Evolutionary conservation across 148 eudicot species (phyloP).

Genomic region (Rhododendron ovatum): DNA sequence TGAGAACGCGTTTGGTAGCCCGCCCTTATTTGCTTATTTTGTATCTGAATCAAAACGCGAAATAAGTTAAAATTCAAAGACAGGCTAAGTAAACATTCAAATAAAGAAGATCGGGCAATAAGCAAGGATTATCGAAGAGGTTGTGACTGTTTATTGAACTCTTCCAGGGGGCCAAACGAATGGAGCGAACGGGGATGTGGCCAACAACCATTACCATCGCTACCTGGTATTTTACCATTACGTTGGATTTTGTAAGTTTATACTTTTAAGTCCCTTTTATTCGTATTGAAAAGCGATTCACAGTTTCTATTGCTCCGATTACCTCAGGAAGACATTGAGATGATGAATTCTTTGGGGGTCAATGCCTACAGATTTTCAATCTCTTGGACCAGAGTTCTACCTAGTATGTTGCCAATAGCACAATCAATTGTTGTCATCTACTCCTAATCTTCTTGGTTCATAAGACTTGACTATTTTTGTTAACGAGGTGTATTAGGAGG

Average conservation of each 20-base stretch:
- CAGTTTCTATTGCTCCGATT: neutral
- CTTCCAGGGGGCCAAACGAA: slow-evolving; percentile 23
- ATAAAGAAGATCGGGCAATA: no score
- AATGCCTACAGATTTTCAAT: slow-evolving; percentile 78
- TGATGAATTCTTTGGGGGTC: slow-evolving; percentile 55
- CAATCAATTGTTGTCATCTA: neutral
- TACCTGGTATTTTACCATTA: slow-evolving; percentile 36
- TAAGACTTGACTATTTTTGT: neutral
- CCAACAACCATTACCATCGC: slow-evolving; percentile 73
- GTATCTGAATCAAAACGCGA: no score
- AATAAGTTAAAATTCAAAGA: no score
- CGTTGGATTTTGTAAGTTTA: neutral
- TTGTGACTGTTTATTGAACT: neutral
- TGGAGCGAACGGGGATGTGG: slow-evolving; percentile 51
- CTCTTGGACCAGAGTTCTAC: slow-evolving; percentile 78
- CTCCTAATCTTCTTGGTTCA: neutral
- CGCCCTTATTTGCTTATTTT: no score
- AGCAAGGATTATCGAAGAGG: no score
- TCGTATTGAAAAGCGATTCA: neutral
- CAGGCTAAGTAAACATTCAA: no score
- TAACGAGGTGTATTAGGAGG: slow-evolving; percentile 38
- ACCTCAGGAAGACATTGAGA: slow-evolving; percentile 67
- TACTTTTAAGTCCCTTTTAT: neutral
- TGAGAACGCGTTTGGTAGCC: no score
- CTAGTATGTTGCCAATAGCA: slow-evolving; percentile 30